These are phyloP conservation scores for Ambrosiella beaveri DNA, from an alignment of 2,329 filamentous ascomycete species.

Conservation along the genomic window DNA sequence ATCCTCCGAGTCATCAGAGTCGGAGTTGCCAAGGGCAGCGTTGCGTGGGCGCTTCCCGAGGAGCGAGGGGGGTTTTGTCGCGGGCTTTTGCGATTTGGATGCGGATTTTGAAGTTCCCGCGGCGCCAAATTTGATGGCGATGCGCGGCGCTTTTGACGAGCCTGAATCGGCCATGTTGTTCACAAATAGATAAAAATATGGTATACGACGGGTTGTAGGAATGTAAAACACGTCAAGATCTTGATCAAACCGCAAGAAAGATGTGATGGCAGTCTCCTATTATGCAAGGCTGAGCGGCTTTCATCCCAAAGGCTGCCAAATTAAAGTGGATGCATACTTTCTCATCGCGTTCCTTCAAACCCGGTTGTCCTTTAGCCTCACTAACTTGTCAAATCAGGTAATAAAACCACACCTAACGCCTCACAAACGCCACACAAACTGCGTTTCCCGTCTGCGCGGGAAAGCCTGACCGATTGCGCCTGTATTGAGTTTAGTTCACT, in stretches of 20 bases:
- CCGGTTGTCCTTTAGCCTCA: background rate
- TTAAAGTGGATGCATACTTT: background rate
- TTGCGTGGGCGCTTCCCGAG: conserved; percentile 14
- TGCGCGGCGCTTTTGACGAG: conserved; percentile 12
- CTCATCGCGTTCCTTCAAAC: background rate
- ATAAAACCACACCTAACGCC: background rate
- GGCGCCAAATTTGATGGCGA: conserved; percentile 13
- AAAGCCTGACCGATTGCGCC: background rate
- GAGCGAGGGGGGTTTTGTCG: conserved; percentile 7
- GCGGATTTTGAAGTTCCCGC: conserved; percentile 5
- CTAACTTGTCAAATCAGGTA: background rate
- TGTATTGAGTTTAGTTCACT: background rate
- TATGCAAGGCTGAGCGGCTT: conserved; percentile 1
- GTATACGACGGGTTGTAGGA: background rate
- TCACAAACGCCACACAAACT: background rate
- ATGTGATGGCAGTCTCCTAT: background rate
- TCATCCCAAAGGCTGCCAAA: conserved; percentile 1
- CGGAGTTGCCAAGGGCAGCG: conserved; percentile 12
- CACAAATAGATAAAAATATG: background rate
- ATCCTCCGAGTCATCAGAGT: conserved; percentile 12
- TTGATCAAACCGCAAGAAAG: background rate
- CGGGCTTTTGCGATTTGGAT: conserved; percentile 1
- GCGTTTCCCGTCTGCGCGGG: background rate
- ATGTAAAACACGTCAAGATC: background rate
- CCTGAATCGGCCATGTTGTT: conserved; percentile 1